A percentile compares a stretch with the other conserved stretches of the same genome.
Evolutionary conservation across 1,284 basidiomycete genomes (phyloP).

Genomic region (Trametes pubescens): DNA sequence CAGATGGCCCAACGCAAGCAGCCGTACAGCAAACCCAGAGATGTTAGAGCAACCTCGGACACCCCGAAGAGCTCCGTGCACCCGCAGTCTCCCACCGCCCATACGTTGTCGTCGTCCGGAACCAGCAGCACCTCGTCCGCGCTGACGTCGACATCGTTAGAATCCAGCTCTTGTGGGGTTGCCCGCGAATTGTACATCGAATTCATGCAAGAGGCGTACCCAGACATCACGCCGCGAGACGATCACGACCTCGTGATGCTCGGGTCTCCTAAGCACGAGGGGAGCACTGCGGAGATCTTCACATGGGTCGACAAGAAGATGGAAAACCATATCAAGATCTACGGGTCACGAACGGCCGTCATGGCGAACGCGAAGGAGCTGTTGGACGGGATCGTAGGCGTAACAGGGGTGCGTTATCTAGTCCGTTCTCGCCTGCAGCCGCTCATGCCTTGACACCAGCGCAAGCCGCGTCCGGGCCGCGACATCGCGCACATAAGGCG

Average conservation of each 20-base stretch:
- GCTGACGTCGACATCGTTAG: neutral
- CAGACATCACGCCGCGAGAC: slow-evolving; percentile 9
- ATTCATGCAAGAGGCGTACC: neutral
- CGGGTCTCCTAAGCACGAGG: neutral
- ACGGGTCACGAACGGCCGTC: slow-evolving; percentile 4
- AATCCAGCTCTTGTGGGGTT: no score
- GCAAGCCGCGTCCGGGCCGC: slow-evolving; percentile 9
- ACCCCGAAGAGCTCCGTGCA: no score
- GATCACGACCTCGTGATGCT: slow-evolving; percentile 6
- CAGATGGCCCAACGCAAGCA: no score
- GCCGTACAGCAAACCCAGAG: no score
- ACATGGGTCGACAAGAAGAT: slow-evolving; percentile 8
- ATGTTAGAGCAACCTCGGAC: no score
- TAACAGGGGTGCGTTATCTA: slow-evolving; percentile 1
- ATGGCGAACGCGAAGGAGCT: neutral
- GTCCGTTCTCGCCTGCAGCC: neutral
- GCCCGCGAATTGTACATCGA: slow-evolving; percentile 4
- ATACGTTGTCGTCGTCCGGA: no score
- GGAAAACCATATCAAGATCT: neutral
- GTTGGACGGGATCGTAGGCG: neutral
- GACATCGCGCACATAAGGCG: neutral
- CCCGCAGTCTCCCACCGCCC: no score
- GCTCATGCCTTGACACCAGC: neutral
- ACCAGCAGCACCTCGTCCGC: neutral
- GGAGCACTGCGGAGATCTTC: slow-evolving; percentile 1